Evolutionary conservation across 179 eudicot species (phyloP), one percentile per base, ranked within the genome.

Genomic region (Spergularia azorica): DNA sequence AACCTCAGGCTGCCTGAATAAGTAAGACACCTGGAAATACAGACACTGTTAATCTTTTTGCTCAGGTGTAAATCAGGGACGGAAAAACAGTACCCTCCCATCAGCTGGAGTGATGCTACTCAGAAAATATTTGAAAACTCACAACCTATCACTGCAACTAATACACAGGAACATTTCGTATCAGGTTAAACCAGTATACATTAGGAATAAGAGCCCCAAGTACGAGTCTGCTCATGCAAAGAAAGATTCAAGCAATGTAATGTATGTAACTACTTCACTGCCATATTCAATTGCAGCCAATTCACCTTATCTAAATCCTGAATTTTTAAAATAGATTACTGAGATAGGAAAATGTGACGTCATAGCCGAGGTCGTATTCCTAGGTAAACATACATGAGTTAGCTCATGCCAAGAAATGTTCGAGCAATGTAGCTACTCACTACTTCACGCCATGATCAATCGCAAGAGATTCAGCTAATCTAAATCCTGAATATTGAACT

Each of bases 1-100:
- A 14, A 89, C 86, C 69, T 89, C 92, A 59, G 95, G 95, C 78
- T 83, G 61, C 84, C 86, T 82, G 80, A 90, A 90, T 11, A 89
- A 50, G 64, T 89, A 90, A 51, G 95, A 90, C 69, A 90, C 92
- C 94, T 90, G 86, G 65, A 80, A 74, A 51, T 75, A 60, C 55
- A 72, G 20, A 67, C 6, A 73, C 71, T 71, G 36, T 63, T 13
- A 79, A 16, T 12, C 21, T 54, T 50, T n/a, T 52, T 32, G 72
- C 26, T 67, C 39, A 21, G 61, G 17, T 48, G 5, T 20, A 51
- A 57, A 58, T 17, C 50, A 73, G 3, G 39, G 39, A 26, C 32
- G 32, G 32, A 26, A 11, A 59, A 57, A 58, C 52, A 59, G 39
- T 32, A 63, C 41, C 15, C 63, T 36, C 5, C 20, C 36, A n/a